Base-by-base conservation (phyloP, 805 yeast species). In the Wickerhamiella alocasiicola region DNA sequence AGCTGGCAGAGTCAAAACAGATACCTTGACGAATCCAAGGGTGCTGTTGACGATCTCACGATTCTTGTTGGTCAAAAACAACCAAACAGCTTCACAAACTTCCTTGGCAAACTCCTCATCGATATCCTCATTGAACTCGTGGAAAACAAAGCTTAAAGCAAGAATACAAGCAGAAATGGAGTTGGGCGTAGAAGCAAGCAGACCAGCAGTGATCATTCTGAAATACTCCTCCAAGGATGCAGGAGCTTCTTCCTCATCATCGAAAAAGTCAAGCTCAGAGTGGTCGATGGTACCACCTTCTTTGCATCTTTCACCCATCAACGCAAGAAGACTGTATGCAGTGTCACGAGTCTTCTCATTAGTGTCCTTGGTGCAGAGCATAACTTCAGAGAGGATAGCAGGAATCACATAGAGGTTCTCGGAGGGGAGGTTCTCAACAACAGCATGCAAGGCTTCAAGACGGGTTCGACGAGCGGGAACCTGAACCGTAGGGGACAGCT, bases 161-260 rank as follows among this genome's bases (percentile, higher is more conserved):
- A 95, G 85, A 51, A 91, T 76, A 2, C 88, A 76, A n/a, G 97
- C 96, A 54, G 95, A 82, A 24, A 91, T 81, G 95, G 88, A 88
- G 63, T 88, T 94, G 26, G 93, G 88, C 23, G 91, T 72, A 49
- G 81, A 78, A 43, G 95, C 95, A 27, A 91, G 95, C 50, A 93
- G 67, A 65, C 98, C 99, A 21, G 96, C 98, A 60, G 88, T 74
- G 23, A 88, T 79, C 79, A 91, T 83, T 23, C 93, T 84, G 65
- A 88, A 83, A 56, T 69, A 87, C 61, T 87, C 95, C 34, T 76
- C 71, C 42, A 87, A 67, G 15, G 75, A 68, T 6, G 94, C 91
- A 39, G 67, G 66, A 7, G 77, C 65, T 45, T 72, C 72, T n/a
- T 81, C 79, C 21, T 76, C 70, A 5, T 64, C 70, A 35, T 72